Conservation (phyloP, 495 filamentous ascomycete species). For the Pyrenula aspistea region DNA sequence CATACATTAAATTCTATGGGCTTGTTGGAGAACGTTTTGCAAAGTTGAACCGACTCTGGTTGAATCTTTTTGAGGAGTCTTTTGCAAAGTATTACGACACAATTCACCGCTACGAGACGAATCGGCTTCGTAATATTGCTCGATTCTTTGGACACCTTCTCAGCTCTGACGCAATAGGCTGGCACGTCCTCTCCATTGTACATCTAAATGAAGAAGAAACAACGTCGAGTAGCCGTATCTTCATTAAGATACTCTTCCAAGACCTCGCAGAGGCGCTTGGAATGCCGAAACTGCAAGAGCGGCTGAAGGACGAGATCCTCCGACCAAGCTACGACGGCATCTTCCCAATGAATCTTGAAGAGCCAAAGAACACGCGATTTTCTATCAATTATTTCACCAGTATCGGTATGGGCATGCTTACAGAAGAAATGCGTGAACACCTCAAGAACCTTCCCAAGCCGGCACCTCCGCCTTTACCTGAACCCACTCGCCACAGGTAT, state of each 20-base stretch:
- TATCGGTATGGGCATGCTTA: slow-evolving; percentile 88
- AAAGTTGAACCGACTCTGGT: slow-evolving; percentile 91
- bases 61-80: slow-evolving; percentile 72
- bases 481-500: slow-evolving; percentile 42
- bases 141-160: slow-evolving; percentile 90
- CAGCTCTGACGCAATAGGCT: slow-evolving; percentile 75
- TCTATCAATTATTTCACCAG: slow-evolving; percentile 99
- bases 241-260: slow-evolving; percentile 95
- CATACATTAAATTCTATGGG: slow-evolving; percentile 94
- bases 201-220: slow-evolving; percentile 95
- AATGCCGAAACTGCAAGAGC: slow-evolving; percentile 61
- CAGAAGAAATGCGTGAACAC: slow-evolving; percentile 87
- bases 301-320: slow-evolving; percentile 64
- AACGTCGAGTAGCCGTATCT: slow-evolving; percentile 88
- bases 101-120: slow-evolving; percentile 93
- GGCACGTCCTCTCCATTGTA: slow-evolving; percentile 76
- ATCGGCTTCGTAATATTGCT: slow-evolving; percentile 85
- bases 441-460: slow-evolving; percentile 79
- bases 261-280: slow-evolving; percentile 81
- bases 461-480: slow-evolving; percentile 44
- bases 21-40: slow-evolving; percentile 89
- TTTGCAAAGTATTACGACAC: slow-evolving; percentile 95
- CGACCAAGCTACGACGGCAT: slow-evolving; percentile 72
- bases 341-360: slow-evolving; percentile 65
- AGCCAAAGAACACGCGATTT: slow-evolving; percentile 82